Percentiles rank a stretch among this genome's conserved stretches.
Evolutionary conservation across 108 stramenopile species (phyloP).

Genomic region (Cyclostephanos tholiformis): DNA sequence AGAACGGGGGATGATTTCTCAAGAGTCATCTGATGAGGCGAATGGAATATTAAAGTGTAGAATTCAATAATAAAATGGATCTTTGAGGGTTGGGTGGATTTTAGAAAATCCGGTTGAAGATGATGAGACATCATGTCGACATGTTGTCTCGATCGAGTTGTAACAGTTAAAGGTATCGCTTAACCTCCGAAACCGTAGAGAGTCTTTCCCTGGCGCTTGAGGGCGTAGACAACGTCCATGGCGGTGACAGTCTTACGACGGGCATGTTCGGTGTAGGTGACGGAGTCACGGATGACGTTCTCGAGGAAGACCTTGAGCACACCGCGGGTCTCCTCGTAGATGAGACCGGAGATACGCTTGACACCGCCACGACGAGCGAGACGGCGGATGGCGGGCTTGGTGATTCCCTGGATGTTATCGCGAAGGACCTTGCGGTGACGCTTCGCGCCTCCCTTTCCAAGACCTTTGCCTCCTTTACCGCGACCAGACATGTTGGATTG

Average conservation of each 20-base stretch:
- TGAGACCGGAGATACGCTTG: conserved; percentile 91
- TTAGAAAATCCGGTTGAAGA: no score
- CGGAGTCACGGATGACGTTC: conserved; percentile 77
- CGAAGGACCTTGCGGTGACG: conserved; percentile 88
- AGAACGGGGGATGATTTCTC: no score
- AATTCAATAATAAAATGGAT: no score
- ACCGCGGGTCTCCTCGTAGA: conserved; percentile 92
- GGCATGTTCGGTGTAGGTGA: conserved; percentile 93
- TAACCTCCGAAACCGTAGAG: conserved; percentile 96
- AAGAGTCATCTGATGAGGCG: no score
- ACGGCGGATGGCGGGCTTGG: conserved; percentile 91
- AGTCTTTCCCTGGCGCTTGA: conserved; percentile 97
- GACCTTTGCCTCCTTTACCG: conserved; percentile 13
- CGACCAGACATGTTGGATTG: conserved; percentile 11
- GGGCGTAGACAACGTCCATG: conserved; percentile 81
- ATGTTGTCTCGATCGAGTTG: no score
- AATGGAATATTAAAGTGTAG: no score
- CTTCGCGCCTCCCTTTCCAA: conserved; percentile 12
- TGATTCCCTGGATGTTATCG: conserved; percentile 96
- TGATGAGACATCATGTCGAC: no score
- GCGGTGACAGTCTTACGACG: conserved; percentile 81
- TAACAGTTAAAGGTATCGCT: conserved; percentile 2
- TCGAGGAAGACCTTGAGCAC: conserved; percentile 91
- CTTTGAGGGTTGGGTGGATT: no score
- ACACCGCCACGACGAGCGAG: conserved; percentile 86